These are phyloP conservation scores for Dichotomocladium elegans DNA, from an alignment of 371 early-diverging fungal species.

Conservation along the genomic window DNA sequence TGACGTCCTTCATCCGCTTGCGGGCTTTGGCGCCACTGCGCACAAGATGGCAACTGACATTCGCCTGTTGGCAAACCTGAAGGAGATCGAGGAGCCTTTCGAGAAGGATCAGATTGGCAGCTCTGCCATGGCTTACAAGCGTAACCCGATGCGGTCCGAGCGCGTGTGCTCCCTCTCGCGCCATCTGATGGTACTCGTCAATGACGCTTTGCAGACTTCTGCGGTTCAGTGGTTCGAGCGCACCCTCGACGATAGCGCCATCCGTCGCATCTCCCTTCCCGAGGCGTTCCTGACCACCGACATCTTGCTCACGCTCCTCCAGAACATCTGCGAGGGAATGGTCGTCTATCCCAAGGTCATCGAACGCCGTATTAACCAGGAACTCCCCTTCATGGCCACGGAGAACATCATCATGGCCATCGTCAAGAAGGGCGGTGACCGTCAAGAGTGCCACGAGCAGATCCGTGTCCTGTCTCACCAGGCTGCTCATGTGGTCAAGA, in stretches of 20 bases:
- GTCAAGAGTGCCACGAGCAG: constrained; percentile 95
- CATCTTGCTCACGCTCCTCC: constrained; percentile 87
- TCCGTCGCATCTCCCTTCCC: constrained; percentile 93
- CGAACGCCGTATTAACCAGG: constrained; percentile 84
- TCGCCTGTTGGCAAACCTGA: constrained; percentile 91
- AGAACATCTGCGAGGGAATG: constrained; percentile 94
- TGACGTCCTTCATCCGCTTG: constrained; percentile 82
- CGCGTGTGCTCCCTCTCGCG: constrained; percentile 95
- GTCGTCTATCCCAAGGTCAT: constrained; percentile 97
- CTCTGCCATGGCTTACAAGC: constrained; percentile 99
- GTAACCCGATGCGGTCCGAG: constrained; percentile 98
- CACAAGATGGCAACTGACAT: constrained; percentile 98
- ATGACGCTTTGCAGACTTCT: constrained; percentile 86
- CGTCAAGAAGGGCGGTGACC: constrained; percentile 94
- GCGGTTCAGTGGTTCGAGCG: constrained; percentile 97
- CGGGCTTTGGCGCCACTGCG: constrained; percentile 93
- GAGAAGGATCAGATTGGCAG: constrained; percentile 98
- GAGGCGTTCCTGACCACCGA: constrained; percentile 97
- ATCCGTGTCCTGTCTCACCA: constrained; percentile 94
- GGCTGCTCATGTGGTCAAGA: constrained; percentile 90
- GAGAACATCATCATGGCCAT: constrained; percentile 99
- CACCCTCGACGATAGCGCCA: constrained; percentile 95
- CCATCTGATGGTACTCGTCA: constrained; percentile 90
- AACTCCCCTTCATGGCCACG: constrained; percentile 98
- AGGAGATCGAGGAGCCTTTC: constrained; percentile 98